Evolutionary conservation across 306 rosid species (phyloP).

Genomic region (Vachellia pachyceras): DNA sequence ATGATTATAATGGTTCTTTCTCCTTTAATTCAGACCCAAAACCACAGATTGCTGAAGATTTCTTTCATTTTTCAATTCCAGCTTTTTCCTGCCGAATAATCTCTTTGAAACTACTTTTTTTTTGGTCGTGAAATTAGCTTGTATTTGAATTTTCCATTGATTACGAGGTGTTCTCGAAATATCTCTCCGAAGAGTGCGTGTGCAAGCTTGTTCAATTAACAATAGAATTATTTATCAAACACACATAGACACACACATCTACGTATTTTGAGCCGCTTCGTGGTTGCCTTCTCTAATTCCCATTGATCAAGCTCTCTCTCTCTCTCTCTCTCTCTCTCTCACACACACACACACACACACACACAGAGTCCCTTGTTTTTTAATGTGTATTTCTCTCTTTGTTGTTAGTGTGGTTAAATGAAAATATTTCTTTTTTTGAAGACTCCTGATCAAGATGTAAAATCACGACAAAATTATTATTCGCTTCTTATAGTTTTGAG

Average conservation of each 20-base stretch:
- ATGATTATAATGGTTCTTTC: background rate
- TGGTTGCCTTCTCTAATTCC: too few relatives aligned
- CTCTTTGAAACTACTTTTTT: background rate
- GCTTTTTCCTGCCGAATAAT: background rate
- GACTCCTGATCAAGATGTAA: background rate
- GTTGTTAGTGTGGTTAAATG: background rate
- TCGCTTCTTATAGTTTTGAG: background rate
- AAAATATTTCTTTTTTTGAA: background rate
- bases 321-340: too few relatives aligned
- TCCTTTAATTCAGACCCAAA: background rate
- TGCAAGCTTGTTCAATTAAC: background rate
- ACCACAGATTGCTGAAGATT: background rate
- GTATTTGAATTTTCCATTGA: background rate
- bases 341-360: too few relatives aligned
- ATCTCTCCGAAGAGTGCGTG: background rate
- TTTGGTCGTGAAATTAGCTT: slow-evolving; percentile 26
- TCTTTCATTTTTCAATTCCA: background rate
- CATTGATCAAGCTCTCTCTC: too few relatives aligned
- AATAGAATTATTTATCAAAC: background rate
- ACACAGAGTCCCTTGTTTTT: background rate
- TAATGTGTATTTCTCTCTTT: background rate
- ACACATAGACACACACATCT: too few relatives aligned
- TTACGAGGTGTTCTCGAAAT: background rate
- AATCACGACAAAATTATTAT: background rate
- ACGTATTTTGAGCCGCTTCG: too few relatives aligned